Evolutionary conservation across 75 land plant species (phyloP).

Genomic region (Picea sitchensis): DNA sequence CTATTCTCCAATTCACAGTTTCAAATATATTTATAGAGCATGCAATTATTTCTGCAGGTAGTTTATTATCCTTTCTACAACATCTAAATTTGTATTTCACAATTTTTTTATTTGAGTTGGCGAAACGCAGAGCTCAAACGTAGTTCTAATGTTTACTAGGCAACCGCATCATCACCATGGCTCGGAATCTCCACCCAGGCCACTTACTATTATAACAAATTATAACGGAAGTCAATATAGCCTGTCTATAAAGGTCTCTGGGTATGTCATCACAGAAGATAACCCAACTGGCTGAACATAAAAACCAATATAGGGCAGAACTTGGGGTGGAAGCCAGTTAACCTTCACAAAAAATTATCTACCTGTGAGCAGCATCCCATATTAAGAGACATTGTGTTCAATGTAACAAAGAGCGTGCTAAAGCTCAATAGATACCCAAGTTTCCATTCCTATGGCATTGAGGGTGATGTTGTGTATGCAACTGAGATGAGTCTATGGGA

Average conservation of each 20-base stretch:
- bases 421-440: not conserved
- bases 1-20: not conserved
- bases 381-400: not conserved
- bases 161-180: not conserved
- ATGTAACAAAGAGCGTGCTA: not conserved
- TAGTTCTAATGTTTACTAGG: not conserved
- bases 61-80: no score
- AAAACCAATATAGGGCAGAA: not conserved
- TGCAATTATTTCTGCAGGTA: not conserved
- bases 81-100: no score
- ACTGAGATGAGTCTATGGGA: not conserved
- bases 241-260: not conserved
- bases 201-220: not conserved
- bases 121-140: not conserved
- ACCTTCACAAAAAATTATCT: not conserved
- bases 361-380: not conserved
- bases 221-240: not conserved
- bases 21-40: not conserved
- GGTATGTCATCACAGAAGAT: not conserved
- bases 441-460: not conserved
- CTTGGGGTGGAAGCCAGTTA: not conserved
- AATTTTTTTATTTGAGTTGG: not conserved
- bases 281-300: not conserved
- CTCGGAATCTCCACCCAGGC: not conserved
- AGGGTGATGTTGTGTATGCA: not conserved